Base-by-base conservation (phyloP, 2,329 filamentous ascomycete genomes). In the Cladobotryum protrusum region DNA sequence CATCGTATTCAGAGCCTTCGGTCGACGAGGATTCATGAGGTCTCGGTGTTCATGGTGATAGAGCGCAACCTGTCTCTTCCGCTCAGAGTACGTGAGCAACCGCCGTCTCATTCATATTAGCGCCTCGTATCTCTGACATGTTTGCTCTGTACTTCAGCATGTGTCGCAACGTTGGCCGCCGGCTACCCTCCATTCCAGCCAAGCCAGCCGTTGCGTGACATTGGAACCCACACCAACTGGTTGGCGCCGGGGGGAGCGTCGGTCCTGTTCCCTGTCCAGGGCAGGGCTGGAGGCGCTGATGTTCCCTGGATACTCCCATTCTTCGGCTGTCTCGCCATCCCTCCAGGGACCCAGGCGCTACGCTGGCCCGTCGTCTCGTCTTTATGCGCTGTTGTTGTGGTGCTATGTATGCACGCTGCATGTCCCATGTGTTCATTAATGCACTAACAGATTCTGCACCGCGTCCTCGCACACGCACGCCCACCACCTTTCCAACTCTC, bases 71-170 rank as follows among this genome's bases (percentile, higher is more conserved):
- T 50, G 11, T 24, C 24, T 11, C 20, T 40, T 37, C 20, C 18
- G 49, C 49, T 33, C 37, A 15, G 43, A 37, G 46, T 52, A 52
- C 49, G 17, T 43, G 41, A 14, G 14, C 33, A 34, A 40, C 34
- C 45, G 49, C 45, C 46, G 29, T 43, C 18, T 45, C 35, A 29
- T 41, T 39, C 40, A 48, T 34, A 24, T 18, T 44, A 46, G 44
- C 42, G 49, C 37, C 33, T 12, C 24, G 47, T 48, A 41, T 36
- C 12, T 43, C 46, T 34, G 42, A 40, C 34, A 36, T 32, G 50
- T 5, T 13, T 45, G 18, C 11, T 20, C 36, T 44, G 52, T 47
- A 48, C 50, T 34, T 39, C 29, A 43, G 43, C 8, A 19, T 37
- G 14, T 17, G 14, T 37, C 35, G 37, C 15, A 19, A 18, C 37